A percentile compares a stretch with the other conserved stretches of the same genome.
phyloP scores from a whole-genome alignment of 805 yeast species.

The Sugiyamaella qingdaonensis region DNA sequence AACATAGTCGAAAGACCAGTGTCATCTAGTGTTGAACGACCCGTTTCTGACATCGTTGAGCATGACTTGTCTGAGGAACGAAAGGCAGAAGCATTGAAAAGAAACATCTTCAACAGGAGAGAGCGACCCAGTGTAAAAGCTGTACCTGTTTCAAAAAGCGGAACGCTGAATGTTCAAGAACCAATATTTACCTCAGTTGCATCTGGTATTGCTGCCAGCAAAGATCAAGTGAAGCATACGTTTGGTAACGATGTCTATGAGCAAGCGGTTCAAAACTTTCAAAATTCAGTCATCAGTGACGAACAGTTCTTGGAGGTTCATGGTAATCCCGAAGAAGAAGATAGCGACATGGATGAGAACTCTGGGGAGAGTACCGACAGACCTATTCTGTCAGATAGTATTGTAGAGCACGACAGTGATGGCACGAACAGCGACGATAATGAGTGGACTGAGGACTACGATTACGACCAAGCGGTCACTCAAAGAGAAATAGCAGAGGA shows the following conservation, averaged over 20 bases:
- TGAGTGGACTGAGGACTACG: slow-evolving; percentile 24
- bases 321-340: slow-evolving; percentile 20
- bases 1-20: neutral
- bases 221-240: neutral
- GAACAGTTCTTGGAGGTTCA: slow-evolving; percentile 23
- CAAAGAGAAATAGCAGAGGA: slow-evolving; percentile 49
- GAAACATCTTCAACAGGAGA: neutral
- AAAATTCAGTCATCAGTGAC: slow-evolving; percentile 19
- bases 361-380: slow-evolving; percentile 29
- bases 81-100: neutral
- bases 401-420: slow-evolving; percentile 36
- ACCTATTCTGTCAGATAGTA: slow-evolving; percentile 41
- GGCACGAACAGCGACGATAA: slow-evolving; percentile 21
- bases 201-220: neutral
- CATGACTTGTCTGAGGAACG: neutral
- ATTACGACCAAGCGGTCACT: slow-evolving; percentile 35
- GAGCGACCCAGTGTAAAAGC: neutral
- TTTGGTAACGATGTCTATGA: slow-evolving; percentile 15
- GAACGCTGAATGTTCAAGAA: neutral
- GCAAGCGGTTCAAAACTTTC: slow-evolving; percentile 18
- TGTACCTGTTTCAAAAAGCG: neutral
- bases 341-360: slow-evolving; percentile 24
- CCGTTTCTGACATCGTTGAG: slow-evolving; percentile 21
- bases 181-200: neutral
- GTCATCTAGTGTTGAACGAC: slow-evolving; percentile 29